Conservation (phyloP, 352 stramenopile species). For the Pythium aristosporum region DNA sequence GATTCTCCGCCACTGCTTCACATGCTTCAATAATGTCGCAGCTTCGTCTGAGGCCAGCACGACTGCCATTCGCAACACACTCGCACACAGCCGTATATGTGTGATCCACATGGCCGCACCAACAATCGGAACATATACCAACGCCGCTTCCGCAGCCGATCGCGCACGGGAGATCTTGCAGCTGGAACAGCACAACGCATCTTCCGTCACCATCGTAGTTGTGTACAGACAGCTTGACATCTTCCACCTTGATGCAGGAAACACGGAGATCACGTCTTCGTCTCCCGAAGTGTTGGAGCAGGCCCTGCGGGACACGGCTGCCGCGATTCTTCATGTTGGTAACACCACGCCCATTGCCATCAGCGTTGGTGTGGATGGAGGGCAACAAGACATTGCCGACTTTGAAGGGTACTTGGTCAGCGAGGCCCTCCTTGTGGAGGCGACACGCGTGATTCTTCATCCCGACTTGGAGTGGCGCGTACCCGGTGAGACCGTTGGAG, state of each 20-base stretch:
- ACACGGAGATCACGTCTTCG: background rate
- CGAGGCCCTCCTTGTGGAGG: constrained; percentile 60
- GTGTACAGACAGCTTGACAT: constrained; percentile 9
- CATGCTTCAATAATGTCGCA: constrained; percentile 2
- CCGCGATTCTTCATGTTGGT: constrained; percentile 12
- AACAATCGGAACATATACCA: background rate
- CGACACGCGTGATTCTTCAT: constrained; percentile 40
- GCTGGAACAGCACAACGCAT: background rate
- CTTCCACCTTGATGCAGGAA: background rate
- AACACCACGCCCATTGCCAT: background rate
- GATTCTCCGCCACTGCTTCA: constrained; percentile 11
- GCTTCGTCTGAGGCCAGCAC: background rate
- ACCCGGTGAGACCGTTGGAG: constrained; percentile 49
- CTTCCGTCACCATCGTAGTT: constrained; percentile 4
- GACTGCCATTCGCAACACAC: background rate
- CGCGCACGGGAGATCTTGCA: background rate
- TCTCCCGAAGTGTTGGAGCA: background rate
- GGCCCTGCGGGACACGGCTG: constrained; percentile 8
- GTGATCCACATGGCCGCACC: background rate
- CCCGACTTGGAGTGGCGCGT: constrained; percentile 37
- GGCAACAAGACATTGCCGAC: constrained; percentile 11
- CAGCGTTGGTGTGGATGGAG: background rate
- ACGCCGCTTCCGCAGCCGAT: background rate
- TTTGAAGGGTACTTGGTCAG: constrained; percentile 64
- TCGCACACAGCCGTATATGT: constrained; percentile 12